Evolutionary conservation across 2,329 filamentous ascomycete species (phyloP), one percentile per base, ranked within the genome.

Genomic region (Cladosporium phlei): DNA sequence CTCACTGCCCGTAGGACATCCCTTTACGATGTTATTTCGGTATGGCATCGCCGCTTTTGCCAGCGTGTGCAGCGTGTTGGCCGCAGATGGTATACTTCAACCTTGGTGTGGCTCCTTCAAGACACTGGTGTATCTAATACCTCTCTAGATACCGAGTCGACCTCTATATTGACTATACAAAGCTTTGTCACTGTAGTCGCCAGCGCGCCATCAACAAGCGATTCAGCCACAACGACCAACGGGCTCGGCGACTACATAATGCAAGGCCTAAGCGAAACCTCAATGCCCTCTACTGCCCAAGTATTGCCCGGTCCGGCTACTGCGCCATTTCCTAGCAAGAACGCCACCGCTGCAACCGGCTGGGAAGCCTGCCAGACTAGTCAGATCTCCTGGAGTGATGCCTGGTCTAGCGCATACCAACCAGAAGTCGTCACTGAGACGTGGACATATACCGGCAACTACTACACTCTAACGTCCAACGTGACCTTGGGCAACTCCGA

Each of bases 361-460:
- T 38, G 43, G 43, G n/a, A 46, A 32, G 43, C 43, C 2, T 46
- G 43, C n/a, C 43, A 46, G 35, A 46, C 33, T 12, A 46, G 43
- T 12, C 25, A 46, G 33, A 10, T 46, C 2, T 37, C 43, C 16
- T 46, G 43, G 43, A 46, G 33, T 4, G 43, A 46, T 7, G 33
- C 28, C 10, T 46, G 35, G 33, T 38, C 25, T 16, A 46, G 34
- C n/a, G n/a, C 28, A 22, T 38, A 24, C n/a, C 25, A 46, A 19
- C 43, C 43, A 2, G 30, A 38, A 37, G 24, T 28, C 16, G n/a
- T 42, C 2, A 42, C 38, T 2, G 11, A 11, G 3, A 46, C 43
- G 7, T 3, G 2, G 3, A 43, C 28, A 6, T n/a, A 33, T 9
- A 25, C 25, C 7, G 11, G 9, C 3, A 12, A 7, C 6, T 2